phyloP scores from a whole-genome alignment of 2,329 filamentous ascomycete species.

The Alternaria metachromatica region DNA sequence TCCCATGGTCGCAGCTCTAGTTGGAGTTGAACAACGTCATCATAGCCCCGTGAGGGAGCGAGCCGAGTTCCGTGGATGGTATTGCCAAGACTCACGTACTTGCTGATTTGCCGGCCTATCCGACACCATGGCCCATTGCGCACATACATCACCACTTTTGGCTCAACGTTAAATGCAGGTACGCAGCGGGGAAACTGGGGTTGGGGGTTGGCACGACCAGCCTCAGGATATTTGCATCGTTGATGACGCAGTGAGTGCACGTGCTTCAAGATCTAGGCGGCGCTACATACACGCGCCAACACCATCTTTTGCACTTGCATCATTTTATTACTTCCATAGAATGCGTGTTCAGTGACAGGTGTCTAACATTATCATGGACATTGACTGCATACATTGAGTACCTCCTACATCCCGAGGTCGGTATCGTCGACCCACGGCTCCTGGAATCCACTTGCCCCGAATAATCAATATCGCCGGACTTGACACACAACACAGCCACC shows the following conservation, averaged over 20 bases:
- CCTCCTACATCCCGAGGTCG: no score
- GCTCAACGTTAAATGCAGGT: constrained; percentile 5
- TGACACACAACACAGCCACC: constrained; percentile 32
- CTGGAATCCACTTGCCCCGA: constrained; percentile 32
- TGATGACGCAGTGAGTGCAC: neutral
- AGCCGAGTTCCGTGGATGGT: constrained; percentile 4
- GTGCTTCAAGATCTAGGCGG: neutral
- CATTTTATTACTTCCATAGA: accelerated
- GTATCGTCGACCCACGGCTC: constrained; percentile 23
- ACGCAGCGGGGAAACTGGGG: constrained; percentile 1
- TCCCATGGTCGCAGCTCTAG: neutral
- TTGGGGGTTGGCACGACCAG: neutral
- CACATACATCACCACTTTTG: neutral
- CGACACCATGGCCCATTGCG: neutral
- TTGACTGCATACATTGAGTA: neutral
- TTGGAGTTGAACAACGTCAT: constrained; percentile 7
- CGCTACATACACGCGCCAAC: neutral
- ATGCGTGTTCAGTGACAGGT: neutral
- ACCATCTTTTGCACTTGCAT: neutral
- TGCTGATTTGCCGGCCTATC: neutral
- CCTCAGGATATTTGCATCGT: neutral
- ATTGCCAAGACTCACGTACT: constrained; percentile 11
- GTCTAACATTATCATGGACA: neutral
- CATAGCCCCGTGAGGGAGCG: constrained; percentile 9
- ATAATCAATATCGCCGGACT: constrained; percentile 24